Conservation (phyloP, 176 grass and related monocot genomes). For the Cenchrus fungigraminus region DNA sequence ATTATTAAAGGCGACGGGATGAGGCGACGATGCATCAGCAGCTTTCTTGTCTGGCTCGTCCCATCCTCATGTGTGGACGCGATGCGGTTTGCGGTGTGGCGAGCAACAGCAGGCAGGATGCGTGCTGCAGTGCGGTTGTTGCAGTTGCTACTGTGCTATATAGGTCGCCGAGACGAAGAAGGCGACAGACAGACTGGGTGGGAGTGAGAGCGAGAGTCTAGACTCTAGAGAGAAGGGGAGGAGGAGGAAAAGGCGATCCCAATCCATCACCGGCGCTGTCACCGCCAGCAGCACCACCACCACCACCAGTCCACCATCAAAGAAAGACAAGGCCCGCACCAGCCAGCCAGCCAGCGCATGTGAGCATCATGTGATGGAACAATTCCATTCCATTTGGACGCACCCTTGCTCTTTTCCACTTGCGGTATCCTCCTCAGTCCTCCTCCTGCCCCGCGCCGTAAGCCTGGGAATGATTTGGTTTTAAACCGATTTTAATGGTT, state of each 20-base stretch:
- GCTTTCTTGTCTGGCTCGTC: background rate
- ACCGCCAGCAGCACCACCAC: conserved; percentile 7
- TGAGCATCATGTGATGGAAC: conserved; percentile 53
- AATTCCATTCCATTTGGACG: conserved; percentile 27
- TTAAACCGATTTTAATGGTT: no score
- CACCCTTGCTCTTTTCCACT: conserved; percentile 34
- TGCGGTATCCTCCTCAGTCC: conserved; percentile 14
- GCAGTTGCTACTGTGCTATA: background rate
- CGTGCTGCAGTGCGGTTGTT: background rate
- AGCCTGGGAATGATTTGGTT: no score
- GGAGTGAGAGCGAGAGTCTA: no score
- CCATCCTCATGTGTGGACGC: background rate
- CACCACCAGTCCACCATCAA: conserved; percentile 2
- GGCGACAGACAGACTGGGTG: background rate
- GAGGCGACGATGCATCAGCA: background rate
- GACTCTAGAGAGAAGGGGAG: no score
- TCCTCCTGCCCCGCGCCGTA: no score
- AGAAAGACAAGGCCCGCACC: background rate
- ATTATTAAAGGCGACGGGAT: background rate
- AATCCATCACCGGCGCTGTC: conserved; percentile 41
- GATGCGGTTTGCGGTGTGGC: background rate
- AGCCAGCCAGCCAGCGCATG: conserved; percentile 18
- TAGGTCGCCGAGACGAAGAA: background rate
- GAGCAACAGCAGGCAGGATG: background rate
- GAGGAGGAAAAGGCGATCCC: no score